These are phyloP conservation scores for Chlorophyllum brunneum DNA, from an alignment of 768 basidiomycete species.

Conservation along the genomic window DNA sequence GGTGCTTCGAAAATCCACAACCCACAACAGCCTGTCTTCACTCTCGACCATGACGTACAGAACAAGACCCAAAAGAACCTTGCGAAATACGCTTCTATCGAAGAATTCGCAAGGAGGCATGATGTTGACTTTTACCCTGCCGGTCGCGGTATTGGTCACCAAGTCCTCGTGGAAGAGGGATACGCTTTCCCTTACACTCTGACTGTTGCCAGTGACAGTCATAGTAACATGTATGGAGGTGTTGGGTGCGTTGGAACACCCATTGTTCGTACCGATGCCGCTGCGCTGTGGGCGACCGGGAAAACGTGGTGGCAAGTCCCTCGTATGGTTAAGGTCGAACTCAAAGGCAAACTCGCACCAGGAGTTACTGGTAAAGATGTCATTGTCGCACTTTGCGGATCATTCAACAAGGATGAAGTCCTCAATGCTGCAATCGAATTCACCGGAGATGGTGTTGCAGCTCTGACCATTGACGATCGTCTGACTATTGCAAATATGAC, in stretches of 20 bases:
- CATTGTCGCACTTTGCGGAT: conserved; percentile 93
- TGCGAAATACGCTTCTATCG: conserved; percentile 88
- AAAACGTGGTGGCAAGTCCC: conserved; percentile 99
- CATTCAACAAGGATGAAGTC: conserved; percentile 95
- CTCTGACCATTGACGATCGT: conserved; percentile 84
- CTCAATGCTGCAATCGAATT: conserved; percentile 97
- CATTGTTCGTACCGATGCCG: conserved; percentile 93
- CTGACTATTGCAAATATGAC: conserved; percentile 99
- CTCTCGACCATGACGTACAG: conserved; percentile 97
- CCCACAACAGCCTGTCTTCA: conserved; percentile 87
- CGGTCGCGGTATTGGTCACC: conserved; percentile 96
- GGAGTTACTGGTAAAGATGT: conserved; percentile 99
- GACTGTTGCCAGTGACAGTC: conserved; percentile 94
- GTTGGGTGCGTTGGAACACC: conserved; percentile 97
- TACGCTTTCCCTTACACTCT: conserved; percentile 96
- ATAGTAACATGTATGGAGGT: conserved; percentile 99
- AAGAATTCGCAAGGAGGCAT: conserved; percentile 82
- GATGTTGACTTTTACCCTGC: conserved; percentile 95
- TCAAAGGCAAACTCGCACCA: conserved; percentile 73
- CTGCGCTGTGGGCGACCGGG: conserved; percentile 96
- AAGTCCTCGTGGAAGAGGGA: conserved; percentile 95
- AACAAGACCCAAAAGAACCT: conserved; percentile 91
- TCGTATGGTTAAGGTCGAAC: conserved; percentile 91
- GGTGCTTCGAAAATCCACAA: conserved; percentile 83
- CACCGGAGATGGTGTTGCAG: conserved; percentile 79